Base-by-base conservation (phyloP, 805 yeast genomes). In the Jamesozyma piceae region DNA sequence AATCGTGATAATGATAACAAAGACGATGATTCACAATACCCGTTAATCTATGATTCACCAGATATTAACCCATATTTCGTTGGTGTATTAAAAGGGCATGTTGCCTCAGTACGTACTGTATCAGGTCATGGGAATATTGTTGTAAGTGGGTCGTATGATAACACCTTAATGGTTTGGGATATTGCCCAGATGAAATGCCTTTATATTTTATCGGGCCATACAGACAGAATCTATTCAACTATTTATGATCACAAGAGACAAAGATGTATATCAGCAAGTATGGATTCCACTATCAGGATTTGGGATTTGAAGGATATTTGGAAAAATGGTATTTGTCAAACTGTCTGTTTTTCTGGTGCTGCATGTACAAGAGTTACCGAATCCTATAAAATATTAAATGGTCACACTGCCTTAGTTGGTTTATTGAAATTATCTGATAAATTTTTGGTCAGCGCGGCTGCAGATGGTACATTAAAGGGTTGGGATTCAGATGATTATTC, bases 81-180 rank as follows among this genome's bases (percentile, higher is more conserved):
- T 21, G 75, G 80, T 19, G 75, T 82, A 1, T 64, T 89, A 35
- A 66, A 76, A 18, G 97, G 89, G 2, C 95, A 86, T 57, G 70
- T 82, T 14, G 82, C 77, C 14, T 74, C 89, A 2, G 97, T 90
- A 1, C 75, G 98, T 43, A 80, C 96, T 0, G 83, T 90, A 9
- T 73, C 92, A 1, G 97, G 95, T 1, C 70, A 79, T 60, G 95
- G 90, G 1, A 83, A 85, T 55, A 75, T 81, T 11, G 75, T 90
- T 18, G 80, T 90, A 2, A 82, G 92, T 26, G 97, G 97, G 0
- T 83, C 95, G 4, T 90, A 90, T 60, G 98, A 90, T 63, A 74
- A 82, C 41, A 83, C 85, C 1, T 85, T 89, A 5, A 74, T 97
- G 46, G 95, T 90, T 2, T 90, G 98, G 98, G 92, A 86, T 53